Evolutionary conservation across 345 rosid species (phyloP).

Genomic region (Schrenkiella parvula): DNA sequence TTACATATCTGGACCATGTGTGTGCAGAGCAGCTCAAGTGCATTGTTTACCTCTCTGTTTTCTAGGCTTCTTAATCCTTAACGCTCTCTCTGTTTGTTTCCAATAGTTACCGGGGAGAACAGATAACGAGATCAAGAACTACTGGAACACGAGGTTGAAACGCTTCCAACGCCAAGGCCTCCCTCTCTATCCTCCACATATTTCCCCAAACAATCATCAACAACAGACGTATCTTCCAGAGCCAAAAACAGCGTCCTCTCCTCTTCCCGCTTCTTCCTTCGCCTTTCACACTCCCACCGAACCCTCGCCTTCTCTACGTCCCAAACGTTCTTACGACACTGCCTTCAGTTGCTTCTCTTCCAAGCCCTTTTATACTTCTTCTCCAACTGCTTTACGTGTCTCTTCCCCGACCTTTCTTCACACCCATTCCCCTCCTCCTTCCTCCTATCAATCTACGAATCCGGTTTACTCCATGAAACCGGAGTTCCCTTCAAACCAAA

Average conservation of each 20-base stretch:
- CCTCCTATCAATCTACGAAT: slow-evolving; percentile 6
- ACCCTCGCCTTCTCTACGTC: slow-evolving; percentile 31
- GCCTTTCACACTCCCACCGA: not conserved
- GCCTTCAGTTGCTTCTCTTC: not conserved
- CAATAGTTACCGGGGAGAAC: slow-evolving; percentile 54
- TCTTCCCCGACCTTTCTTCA: not conserved
- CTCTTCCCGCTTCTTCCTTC: too few species aligned
- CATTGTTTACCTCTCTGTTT: not conserved
- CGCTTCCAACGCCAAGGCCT: slow-evolving; percentile 53
- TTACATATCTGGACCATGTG: not conserved
- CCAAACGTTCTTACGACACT: slow-evolving; percentile 29
- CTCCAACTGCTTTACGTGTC: not conserved
- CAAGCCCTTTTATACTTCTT: not conserved
- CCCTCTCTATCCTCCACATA: slow-evolving; percentile 46
- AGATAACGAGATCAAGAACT: slow-evolving; percentile 62
- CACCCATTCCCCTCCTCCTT: slow-evolving; percentile 18
- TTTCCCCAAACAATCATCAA: slow-evolving; percentile 30
- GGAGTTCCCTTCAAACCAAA: slow-evolving; percentile 80
- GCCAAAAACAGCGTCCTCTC: too few species aligned
- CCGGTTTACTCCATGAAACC: slow-evolving; percentile 28
- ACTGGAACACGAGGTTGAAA: slow-evolving; percentile 62
- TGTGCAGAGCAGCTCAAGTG: too few species aligned
- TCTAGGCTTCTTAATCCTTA: not conserved
- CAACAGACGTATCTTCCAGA: slow-evolving; percentile 2
- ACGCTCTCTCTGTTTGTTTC: not conserved